Evolutionary conservation across 2,329 filamentous ascomycete genomes (phyloP).

Genomic region (Fusarium sp.): DNA sequence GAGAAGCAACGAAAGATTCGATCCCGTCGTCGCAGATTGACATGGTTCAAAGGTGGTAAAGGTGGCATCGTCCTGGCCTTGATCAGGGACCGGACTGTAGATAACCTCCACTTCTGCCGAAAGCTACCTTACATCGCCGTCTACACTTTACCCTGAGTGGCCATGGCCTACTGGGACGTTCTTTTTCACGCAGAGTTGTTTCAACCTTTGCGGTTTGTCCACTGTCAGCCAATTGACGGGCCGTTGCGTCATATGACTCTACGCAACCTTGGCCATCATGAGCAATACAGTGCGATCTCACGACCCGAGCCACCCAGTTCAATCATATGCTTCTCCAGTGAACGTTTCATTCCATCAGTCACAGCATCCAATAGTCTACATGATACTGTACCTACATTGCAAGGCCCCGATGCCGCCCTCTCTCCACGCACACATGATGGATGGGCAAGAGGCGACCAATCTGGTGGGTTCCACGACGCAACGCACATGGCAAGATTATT

Average conservation of each 20-base stretch:
- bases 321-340: constrained; percentile 23
- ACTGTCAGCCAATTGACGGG: constrained; percentile 7
- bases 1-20: constrained; percentile 5
- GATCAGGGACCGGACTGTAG: constrained; percentile 16
- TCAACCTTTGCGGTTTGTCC: neutral
- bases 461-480: constrained; percentile 26
- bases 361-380: constrained; percentile 3
- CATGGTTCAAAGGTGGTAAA: neutral
- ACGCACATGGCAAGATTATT: constrained; percentile 25
- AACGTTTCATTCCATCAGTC: constrained; percentile 35
- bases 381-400: neutral
- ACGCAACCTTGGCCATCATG: constrained; percentile 18
- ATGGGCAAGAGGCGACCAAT: constrained; percentile 9
- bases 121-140: constrained; percentile 38
- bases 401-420: constrained; percentile 10
- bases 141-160: constrained; percentile 3
- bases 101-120: constrained; percentile 19
- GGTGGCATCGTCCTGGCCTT: constrained; percentile 4
- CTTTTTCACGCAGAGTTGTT: constrained; percentile 8
- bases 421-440: constrained; percentile 25
- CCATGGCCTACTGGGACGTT: neutral
- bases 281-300: constrained; percentile 35
- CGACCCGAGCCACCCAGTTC: constrained; percentile 1
- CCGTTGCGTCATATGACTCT: constrained; percentile 2
- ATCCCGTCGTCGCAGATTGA: neutral